These are phyloP conservation scores for Butyriboletus loyo DNA, from an alignment of 768 basidiomycete species.

Conservation along the genomic window DNA sequence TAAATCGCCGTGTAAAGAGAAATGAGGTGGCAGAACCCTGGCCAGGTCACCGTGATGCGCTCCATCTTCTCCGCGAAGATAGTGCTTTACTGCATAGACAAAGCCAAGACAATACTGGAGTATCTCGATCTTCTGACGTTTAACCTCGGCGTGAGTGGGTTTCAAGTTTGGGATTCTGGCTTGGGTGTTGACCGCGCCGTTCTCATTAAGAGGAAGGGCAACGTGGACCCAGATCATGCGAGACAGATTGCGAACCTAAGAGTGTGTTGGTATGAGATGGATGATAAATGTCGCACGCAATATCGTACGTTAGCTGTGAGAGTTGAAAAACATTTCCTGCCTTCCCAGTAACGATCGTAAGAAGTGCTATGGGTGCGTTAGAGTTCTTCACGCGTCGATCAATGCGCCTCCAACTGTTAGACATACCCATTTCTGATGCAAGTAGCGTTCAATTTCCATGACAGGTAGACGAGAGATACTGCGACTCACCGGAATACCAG, in stretches of 20 bases:
- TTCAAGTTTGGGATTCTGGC: slow-evolving; percentile 49
- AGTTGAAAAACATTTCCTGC: slow-evolving; percentile 76
- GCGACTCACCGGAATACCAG: slow-evolving; percentile 73
- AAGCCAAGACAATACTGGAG: slow-evolving; percentile 68
- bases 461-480: background rate
- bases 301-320: slow-evolving; percentile 58
- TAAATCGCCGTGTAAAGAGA: slow-evolving; percentile 46
- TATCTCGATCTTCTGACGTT: slow-evolving; percentile 63
- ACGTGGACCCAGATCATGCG: slow-evolving; percentile 81
- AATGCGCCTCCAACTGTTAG: background rate
- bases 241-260: slow-evolving; percentile 65
- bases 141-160: slow-evolving; percentile 52
- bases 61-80: slow-evolving; percentile 83
- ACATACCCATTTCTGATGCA: slow-evolving; percentile 60
- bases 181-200: slow-evolving; percentile 40
- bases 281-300: background rate
- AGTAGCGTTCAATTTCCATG: background rate
- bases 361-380: slow-evolving; percentile 53
- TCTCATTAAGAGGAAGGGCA: slow-evolving; percentile 56
- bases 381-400: background rate
- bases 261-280: background rate
- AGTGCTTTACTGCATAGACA: slow-evolving; percentile 72
- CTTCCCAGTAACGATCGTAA: slow-evolving; percentile 87
- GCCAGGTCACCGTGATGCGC: slow-evolving; percentile 63
- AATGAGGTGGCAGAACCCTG: slow-evolving; percentile 62